These are phyloP conservation scores for Spinellus fusiger DNA, from an alignment of 192 early-diverging fungal genomes.

Conservation along the genomic window DNA sequence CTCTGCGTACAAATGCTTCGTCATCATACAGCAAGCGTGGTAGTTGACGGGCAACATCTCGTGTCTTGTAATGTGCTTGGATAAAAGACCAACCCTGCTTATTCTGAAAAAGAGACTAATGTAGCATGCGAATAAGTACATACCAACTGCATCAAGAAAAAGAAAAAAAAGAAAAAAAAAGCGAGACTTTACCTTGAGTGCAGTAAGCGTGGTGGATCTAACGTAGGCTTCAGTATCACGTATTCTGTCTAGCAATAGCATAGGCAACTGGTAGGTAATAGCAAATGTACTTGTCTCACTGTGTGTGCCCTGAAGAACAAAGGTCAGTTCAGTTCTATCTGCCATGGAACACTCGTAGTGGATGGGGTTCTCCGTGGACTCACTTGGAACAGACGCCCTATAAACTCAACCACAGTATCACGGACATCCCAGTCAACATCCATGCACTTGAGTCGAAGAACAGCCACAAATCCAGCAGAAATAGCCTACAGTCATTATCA, in stretches of 20 bases:
- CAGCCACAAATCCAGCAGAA: slow-evolving; percentile 24
- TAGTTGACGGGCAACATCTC: slow-evolving; percentile 28
- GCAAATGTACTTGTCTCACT: slow-evolving; percentile 33
- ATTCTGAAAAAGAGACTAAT: slow-evolving; percentile 34
- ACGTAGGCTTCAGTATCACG: slow-evolving; percentile 48
- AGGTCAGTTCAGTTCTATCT: no score
- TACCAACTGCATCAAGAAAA: neutral
- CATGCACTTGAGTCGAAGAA: slow-evolving; percentile 31
- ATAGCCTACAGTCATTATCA: neutral
- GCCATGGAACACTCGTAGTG: no score
- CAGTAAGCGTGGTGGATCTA: slow-evolving; percentile 40
- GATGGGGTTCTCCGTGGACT: no score
- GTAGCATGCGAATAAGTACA: neutral
- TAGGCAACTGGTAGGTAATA: slow-evolving; percentile 31
- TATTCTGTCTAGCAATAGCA: slow-evolving; percentile 33
- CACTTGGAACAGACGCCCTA: slow-evolving; percentile 38
- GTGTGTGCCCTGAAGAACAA: no score
- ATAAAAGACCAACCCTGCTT: slow-evolving; percentile 45
- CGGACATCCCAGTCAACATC: slow-evolving; percentile 51
- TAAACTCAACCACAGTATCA: slow-evolving; percentile 43
- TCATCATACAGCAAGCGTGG: slow-evolving; percentile 42
- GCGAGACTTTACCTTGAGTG: slow-evolving; percentile 28
- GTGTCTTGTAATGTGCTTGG: slow-evolving; percentile 26
- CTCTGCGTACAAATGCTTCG: slow-evolving; percentile 47
- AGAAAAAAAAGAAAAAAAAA: neutral